Percentiles rank a stretch among this genome's conserved stretches.
Conservation (phyloP, 331 rosid genomes). For the Rosa hybrid region DNA sequence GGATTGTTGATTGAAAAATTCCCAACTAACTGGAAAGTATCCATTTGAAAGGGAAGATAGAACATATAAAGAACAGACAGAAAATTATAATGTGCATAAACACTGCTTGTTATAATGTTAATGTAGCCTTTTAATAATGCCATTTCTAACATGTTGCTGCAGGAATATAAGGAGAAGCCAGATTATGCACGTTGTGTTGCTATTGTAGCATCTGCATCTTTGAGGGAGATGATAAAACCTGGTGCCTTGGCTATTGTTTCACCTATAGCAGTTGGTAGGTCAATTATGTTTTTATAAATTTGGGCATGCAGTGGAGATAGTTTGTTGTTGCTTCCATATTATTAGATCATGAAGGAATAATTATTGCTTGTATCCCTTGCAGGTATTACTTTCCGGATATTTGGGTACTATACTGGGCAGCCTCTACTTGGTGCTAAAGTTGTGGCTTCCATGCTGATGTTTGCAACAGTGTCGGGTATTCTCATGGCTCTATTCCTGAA, state of each 20-base stretch:
- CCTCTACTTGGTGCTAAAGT: constrained; percentile 97
- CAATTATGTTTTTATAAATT: not conserved
- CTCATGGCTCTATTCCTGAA: constrained; percentile 98
- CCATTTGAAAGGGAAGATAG: not conserved
- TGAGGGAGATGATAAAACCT: constrained; percentile 96
- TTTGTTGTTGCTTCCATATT: not conserved
- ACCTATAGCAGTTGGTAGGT: constrained; percentile 84
- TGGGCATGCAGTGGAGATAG: not conserved
- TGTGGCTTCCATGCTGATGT: constrained; percentile 90
- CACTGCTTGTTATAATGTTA: not conserved
- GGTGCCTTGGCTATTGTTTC: constrained; percentile 97
- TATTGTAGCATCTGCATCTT: constrained; percentile 93
- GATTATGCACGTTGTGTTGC: constrained; percentile 98
- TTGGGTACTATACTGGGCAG: constrained; percentile 91
- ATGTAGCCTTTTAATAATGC: constrained; percentile 18
- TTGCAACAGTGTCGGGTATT: constrained; percentile 97
- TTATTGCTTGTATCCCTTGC: constrained; percentile 39
- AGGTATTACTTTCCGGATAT: constrained; percentile 83
- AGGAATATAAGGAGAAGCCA: constrained; percentile 96
- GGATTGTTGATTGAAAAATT: not conserved
- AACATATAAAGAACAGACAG: not conserved
- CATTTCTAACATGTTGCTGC: constrained; percentile 26
- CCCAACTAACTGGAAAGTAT: not conserved
- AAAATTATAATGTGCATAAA: not conserved
- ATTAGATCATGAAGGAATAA: not conserved